Conservation (phyloP, 208 protist species). For the Crithidia mellificae region DNA sequence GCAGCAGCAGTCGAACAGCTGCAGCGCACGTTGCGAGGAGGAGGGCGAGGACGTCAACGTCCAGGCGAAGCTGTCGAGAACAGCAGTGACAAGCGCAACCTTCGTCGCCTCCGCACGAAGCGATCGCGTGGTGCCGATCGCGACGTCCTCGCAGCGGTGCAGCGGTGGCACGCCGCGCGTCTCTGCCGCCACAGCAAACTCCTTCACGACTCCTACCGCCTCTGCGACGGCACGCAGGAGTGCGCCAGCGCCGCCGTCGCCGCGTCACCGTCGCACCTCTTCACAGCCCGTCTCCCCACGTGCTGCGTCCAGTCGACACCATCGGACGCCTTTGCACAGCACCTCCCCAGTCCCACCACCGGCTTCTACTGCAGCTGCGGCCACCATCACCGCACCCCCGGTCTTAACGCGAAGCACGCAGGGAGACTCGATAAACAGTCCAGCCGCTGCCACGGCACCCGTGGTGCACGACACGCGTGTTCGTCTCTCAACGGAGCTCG, state of each 20-base stretch:
- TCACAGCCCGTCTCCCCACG: constrained; percentile 4
- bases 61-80: background rate
- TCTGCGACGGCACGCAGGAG: constrained; percentile 13
- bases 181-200: constrained; percentile 5
- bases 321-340: no score
- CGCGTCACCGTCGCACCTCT: constrained; percentile 6
- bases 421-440: no score
- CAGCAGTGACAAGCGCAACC: background rate
- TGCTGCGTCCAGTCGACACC: background rate
- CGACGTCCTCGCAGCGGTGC: constrained; percentile 14
- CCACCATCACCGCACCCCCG: background rate
- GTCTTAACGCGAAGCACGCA: background rate
- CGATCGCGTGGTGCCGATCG: constrained; percentile 4
- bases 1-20: background rate
- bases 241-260: constrained; percentile 15
- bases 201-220: constrained; percentile 5
- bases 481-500: background rate
- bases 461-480: constrained; percentile 11
- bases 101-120: background rate
- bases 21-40: background rate
- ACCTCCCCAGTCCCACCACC: background rate
- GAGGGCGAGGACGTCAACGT: background rate
- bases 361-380: background rate
- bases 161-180: constrained; percentile 32
- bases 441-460: background rate